Conservation (phyloP, 2,329 filamentous ascomycete genomes). For the Endothia cerciana region DNA sequence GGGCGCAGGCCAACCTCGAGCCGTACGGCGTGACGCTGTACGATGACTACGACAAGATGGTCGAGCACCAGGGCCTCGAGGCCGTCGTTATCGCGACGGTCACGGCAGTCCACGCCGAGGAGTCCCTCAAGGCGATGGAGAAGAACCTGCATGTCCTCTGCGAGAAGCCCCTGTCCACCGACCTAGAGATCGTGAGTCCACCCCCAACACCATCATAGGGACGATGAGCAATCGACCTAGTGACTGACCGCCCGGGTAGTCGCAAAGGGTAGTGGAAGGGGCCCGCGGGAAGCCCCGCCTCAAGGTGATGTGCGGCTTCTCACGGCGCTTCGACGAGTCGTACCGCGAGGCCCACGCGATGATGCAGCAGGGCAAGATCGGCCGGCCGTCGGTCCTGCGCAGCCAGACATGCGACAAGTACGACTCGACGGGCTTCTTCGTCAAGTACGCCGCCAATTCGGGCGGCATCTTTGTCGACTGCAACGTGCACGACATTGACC, state of each 20-base stretch:
- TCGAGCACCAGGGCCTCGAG: constrained; percentile 43
- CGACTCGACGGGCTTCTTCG: constrained; percentile 69
- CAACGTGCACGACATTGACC: constrained; percentile 71
- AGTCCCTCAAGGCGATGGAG: constrained; percentile 60
- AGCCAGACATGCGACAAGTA: constrained; percentile 70
- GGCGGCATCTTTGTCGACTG: constrained; percentile 75
- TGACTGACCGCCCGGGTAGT: background rate
- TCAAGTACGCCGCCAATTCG: constrained; percentile 66
- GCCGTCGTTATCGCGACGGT: constrained; percentile 47
- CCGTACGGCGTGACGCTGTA: constrained; percentile 50
- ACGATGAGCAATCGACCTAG: background rate
- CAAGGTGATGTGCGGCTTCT: constrained; percentile 71
- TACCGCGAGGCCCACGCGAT: constrained; percentile 63
- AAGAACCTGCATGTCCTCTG: constrained; percentile 59
- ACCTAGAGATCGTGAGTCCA: constrained; percentile 57
- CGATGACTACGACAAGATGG: constrained; percentile 50
- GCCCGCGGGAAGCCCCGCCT: constrained; percentile 58
- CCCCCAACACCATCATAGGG: background rate
- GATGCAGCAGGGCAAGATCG: constrained; percentile 59
- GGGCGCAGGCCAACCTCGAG: constrained; percentile 48
- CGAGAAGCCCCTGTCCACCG: constrained; percentile 64
- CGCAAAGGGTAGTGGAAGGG: constrained; percentile 57
- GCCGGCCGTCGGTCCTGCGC: constrained; percentile 62
- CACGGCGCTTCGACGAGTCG: constrained; percentile 67
- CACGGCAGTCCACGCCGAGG: constrained; percentile 60